Base-by-base conservation (phyloP, 805 yeast genomes). In the Pichia phayaonensis region DNA sequence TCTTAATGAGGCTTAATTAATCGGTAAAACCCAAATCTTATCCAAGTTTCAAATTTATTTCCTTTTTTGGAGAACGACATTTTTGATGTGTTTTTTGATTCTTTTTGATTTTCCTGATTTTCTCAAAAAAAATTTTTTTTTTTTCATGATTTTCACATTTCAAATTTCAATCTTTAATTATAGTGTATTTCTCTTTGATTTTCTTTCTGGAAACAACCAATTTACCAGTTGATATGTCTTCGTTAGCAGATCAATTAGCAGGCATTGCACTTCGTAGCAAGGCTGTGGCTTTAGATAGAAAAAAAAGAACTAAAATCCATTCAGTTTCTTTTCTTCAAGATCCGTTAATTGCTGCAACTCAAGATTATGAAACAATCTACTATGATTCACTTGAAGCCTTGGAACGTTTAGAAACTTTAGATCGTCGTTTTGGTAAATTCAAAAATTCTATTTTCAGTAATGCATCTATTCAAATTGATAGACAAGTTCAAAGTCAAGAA, bases 301-400 rank as follows among this genome's bases (percentile, higher is more conserved):
- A 90, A 67, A 76, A 80, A 59, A 76, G 97, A 66, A 87, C 90
- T 55, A 86, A 85, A 66, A 71, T 90, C 51, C 99, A 94, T 63
- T 81, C 95, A 39, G 83, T 88, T 40, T 94, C 99, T 45, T 78
- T 94, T 56, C 77, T 94, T 26, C 90, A 84, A 65, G 95, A 88
- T 42, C 76, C 96, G 11, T 81, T 84, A 59, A 82, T 81, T 54
- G 99, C 99, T 18, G 87, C 95, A n/a, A 79, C 90, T 36, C 98
- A 94, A 71, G 99, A 94, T 65, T 90, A 80, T 61, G 97, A 90
- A 58, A 74, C 84, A 43, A 81, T 94, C 51, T 86, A 76, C 61
- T 77, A 82, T 47, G 79, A 79, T 50, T 84, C 94, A 2, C 60
- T 77, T 8, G 94, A 86, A 50, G 96, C 95, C 0, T 73, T 90